Conservation (phyloP, 1,284 basidiomycete genomes). For the Peniophora sp. region DNA sequence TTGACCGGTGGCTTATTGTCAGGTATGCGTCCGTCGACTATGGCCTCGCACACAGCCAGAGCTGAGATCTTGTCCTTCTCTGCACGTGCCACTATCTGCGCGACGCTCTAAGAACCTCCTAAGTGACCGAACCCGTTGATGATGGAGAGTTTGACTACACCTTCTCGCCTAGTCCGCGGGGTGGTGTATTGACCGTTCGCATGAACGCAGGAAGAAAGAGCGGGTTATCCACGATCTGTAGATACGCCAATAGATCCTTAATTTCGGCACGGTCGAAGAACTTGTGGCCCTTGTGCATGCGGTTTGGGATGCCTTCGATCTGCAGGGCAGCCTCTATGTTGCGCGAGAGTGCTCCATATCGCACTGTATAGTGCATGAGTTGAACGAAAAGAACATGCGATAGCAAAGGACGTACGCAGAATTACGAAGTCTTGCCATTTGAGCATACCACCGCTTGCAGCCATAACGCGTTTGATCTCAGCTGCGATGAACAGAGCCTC, state of each 20-base stretch:
- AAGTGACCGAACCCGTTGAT: not conserved
- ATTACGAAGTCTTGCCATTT: constrained; percentile 75
- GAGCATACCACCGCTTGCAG: constrained; percentile 67
- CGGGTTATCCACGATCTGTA: constrained; percentile 82
- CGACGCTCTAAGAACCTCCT: constrained; percentile 35
- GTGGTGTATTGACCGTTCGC: constrained; percentile 74
- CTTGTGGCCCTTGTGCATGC: constrained; percentile 75
- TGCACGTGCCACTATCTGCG: constrained; percentile 51
- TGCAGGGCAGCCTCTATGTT: constrained; percentile 74
- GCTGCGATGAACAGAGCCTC: constrained; percentile 71
- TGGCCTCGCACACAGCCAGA: constrained; percentile 55
- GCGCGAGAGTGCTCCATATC: constrained; percentile 80
- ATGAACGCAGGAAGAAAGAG: constrained; percentile 69
- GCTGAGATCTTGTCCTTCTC: constrained; percentile 44
- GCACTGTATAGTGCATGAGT: constrained; percentile 37
- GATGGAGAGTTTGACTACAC: constrained; percentile 24
- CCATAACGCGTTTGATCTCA: constrained; percentile 76
- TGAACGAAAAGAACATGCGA: not conserved
- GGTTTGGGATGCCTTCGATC: constrained; percentile 69
- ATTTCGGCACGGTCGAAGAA: constrained; percentile 86
- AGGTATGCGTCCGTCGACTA: constrained; percentile 48
- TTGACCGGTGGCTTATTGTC: constrained; percentile 65
- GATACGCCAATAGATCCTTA: constrained; percentile 84
- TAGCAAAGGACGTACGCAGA: constrained; percentile 44
- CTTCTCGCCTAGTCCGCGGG: constrained; percentile 79